Percentiles rank a stretch among this genome's conserved stretches.
Evolutionary conservation across 495 filamentous ascomycete genomes (phyloP).

Genomic region (Penicillium cataractarum): DNA sequence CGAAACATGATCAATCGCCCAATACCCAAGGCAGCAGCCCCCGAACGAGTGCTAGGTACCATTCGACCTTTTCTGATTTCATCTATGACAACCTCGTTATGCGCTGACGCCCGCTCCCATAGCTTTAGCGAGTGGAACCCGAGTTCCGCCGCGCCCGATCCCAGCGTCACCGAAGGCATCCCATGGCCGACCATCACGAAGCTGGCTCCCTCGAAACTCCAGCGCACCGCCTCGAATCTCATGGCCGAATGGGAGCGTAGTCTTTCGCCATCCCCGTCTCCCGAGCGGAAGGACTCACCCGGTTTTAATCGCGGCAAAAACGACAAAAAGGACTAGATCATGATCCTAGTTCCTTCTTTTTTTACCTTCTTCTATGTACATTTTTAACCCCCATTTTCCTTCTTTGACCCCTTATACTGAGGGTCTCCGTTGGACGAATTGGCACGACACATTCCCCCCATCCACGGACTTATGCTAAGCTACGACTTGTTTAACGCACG

Average conservation of each 20-base stretch:
- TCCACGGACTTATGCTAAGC: conserved; percentile 42
- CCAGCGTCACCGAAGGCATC: conserved; percentile 58
- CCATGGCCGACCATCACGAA: conserved; percentile 68
- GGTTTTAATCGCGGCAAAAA: conserved; percentile 28
- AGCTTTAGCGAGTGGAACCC: conserved; percentile 51
- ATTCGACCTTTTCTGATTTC: conserved; percentile 39
- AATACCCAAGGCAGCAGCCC: conserved; percentile 51
- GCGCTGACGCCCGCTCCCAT: conserved; percentile 34
- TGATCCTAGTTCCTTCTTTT: conserved; percentile 10
- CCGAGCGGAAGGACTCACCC: conserved; percentile 32
- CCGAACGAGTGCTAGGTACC: conserved; percentile 58
- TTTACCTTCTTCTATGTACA: conserved; percentile 23
- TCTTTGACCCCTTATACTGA: conserved; percentile 24
- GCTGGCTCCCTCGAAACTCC: conserved; percentile 67
- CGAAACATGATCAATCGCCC: conserved; percentile 50
- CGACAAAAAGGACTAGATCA: conserved; percentile 42
- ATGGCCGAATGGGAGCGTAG: conserved; percentile 79
- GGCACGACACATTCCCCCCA: conserved; percentile 30
- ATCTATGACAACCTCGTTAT: conserved; percentile 39
- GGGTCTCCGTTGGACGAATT: conserved; percentile 30
- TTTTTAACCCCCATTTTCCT: conserved; percentile 30
- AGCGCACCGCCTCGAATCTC: conserved; percentile 67
- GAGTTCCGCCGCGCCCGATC: conserved; percentile 33
- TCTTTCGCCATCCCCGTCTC: conserved; percentile 37
- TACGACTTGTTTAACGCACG: conserved; percentile 42